Evolutionary conservation across 2,329 filamentous ascomycete species (phyloP), one percentile per base, ranked within the genome.

Genomic region (Fusarium neocosmosporiellum): DNA sequence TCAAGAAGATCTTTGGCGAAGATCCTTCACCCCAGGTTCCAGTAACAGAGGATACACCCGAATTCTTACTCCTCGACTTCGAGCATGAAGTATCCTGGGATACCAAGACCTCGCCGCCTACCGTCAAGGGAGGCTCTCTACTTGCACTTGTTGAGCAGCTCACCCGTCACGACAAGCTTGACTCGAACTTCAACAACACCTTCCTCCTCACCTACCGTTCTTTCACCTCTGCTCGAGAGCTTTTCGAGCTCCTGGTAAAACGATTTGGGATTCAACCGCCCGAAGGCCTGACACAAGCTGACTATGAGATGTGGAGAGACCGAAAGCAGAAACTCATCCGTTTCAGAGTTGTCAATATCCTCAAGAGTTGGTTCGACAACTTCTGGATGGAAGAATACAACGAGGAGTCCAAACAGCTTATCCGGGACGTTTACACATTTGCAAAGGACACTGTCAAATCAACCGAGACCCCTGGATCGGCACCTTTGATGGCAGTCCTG

Each of bases 341-440:
- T 37, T 97, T 99, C 85, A 91, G 96, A 46, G 95, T 99, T 3
- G 95, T 99, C 73, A 99, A 98, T 79, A 98, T 98, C 72, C 85
- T 99, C 55, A 98, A 98, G 87, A 97, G 91, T 83, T 99, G 96
- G 96, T 96, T 99, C 75, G 96, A 98, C 80, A 95, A 93, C 77
- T 98, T 96, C 82, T 99, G 96, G 96, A 98, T 98, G 95, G 96
- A 99, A 80, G 93, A 95, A 57, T 91, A 92, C 71, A 95, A 92
- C 78, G 93, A 96, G 59, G 91, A 94, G 55, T 97, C 92, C 53
- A 94, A 91, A 81, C 90, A 94, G 74, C 87, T 99, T 43, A 94
- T 99, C 72, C 92, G 94, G 67, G 91, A 95, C 73, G 94, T 98
- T 11, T 95, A 95, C 83, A 91, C 91, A 31, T 99, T 99, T 81